Evolutionary conservation across 805 yeast species (phyloP), one percentile per base, ranked within the genome.

Genomic region (Komagataella pseudopastoris): DNA sequence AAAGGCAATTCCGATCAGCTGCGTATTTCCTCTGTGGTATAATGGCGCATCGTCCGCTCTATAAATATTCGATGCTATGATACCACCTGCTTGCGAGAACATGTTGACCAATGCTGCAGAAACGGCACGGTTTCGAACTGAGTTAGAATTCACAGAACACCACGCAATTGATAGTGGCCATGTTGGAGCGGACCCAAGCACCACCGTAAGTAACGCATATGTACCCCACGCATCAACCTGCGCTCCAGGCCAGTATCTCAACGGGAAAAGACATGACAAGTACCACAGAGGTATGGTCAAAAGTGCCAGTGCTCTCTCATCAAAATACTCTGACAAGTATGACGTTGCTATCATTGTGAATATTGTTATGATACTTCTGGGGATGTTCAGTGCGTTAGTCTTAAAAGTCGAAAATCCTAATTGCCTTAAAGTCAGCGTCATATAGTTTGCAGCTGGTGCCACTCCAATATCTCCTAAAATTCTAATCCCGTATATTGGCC

Each of bases 51-150:
- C 90, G 46, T 71, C 74, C 1, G 61, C 60, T 49, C 81, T 63
- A 62, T 83, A 84, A 6, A 84, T 71, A 57, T 82, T 77, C 6
- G 80, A 67, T 2, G 79, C 66, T 7, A 76, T 66, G 49, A 84
- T 78, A 17, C 69, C 63, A 1, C 80, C 83, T 0, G 78, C 68
- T 59, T 84, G 89, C 0, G 77, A 78, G 60, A 72, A 75, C 71
- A 82, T 80, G 58, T 83, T 84, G 59, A 77, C 81, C 48, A 83
- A 52, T 0, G 88, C 80, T 0, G 87, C 78, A 12, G 83, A 73
- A 4, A 83, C 80, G 0, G 88, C 77, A 56, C 90, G 68, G 2
- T 78, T 67, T n/a, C 82, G 65, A 23, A 83, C 84, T 1, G 83
- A 71, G 60, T 78, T 76, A 7, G 87, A 73, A 57, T 82, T 82